Conservation (phyloP, 495 filamentous ascomycete genomes). For the Tuber umbilicatum region DNA sequence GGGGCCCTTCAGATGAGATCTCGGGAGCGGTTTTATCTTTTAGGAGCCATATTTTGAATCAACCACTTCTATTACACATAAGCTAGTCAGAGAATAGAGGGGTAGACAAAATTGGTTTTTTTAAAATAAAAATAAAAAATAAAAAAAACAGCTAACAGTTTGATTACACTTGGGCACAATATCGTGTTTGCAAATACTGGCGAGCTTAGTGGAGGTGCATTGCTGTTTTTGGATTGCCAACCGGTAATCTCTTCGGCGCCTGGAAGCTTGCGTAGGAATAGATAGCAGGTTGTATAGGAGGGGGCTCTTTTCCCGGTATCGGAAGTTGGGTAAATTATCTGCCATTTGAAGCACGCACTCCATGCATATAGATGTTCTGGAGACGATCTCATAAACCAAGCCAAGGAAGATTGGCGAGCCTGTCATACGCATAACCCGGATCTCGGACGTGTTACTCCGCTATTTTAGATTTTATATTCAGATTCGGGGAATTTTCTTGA, state of each 20-base stretch:
- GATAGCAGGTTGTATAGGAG: not conserved
- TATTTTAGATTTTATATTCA: not conserved
- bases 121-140: too few species aligned
- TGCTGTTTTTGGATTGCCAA: not conserved
- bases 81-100: not conserved
- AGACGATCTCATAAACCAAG: not conserved
- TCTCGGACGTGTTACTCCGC: not conserved
- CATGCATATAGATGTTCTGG: not conserved
- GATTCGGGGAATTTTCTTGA: not conserved
- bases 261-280: not conserved
- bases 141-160: too few species aligned
- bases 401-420: not conserved
- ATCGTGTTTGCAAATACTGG: not conserved
- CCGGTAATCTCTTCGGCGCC: not conserved
- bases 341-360: not conserved
- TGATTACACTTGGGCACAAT: not conserved
- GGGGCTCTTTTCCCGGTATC: not conserved
- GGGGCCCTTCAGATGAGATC: not conserved
- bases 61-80: not conserved
- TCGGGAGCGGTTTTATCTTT: not conserved
- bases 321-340: not conserved
- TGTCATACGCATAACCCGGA: not conserved
- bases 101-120: not conserved
- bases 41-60: not conserved
- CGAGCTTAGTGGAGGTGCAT: not conserved